Base-by-base conservation (phyloP, 2,329 filamentous ascomycete genomes). In the Fonsecaea erecta region DNA sequence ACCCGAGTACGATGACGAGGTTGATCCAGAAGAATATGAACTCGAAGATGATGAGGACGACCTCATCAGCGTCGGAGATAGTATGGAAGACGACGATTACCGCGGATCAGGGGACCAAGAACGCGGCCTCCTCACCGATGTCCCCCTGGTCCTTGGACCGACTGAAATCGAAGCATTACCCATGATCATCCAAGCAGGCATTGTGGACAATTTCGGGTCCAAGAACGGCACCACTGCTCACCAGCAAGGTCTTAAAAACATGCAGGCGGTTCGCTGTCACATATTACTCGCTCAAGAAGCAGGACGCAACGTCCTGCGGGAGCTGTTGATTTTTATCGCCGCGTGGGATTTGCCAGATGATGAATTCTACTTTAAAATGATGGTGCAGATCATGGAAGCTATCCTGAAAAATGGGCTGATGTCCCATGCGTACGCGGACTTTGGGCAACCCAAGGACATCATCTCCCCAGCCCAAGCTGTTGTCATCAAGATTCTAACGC, bases 101-200 rank as follows among this genome's bases (percentile, higher is more conserved):
- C 78, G 79, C n/a, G 78, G 81, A 11, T 79, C 81, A 21, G 79
- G 81, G 11, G 81, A 84, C 68, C 80, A 84, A 66, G 80, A 84
- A 74, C 90, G 92, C 18, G 94, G 94, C 12, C 81, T 98, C 14
- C 81, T 98, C 62, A 97, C 94, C 0, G 94, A 98, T 75, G 92
- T 98, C 12, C 94, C 94, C 32, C 90, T 98, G 70, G 96, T 97
- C 40, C 83, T 98, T 32, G 93, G 96, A 51, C 94, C 94, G 0
- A 93, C 93, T 62, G 94, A 98, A 77, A 97, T 97, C 60, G 94
- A 98, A 77, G 93, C 95, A 5, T 81, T 98, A 60, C 94, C 96
- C 62, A 97, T 97, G 93, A 96, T 97, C 65, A 90, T 98, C 73
- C 97, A 97, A 81, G 93, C 92, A 14, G 96, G 93, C 68, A 96